These are phyloP conservation scores for Pichia rugopelliculosa DNA, from an alignment of 805 yeast species.

Conservation along the genomic window DNA sequence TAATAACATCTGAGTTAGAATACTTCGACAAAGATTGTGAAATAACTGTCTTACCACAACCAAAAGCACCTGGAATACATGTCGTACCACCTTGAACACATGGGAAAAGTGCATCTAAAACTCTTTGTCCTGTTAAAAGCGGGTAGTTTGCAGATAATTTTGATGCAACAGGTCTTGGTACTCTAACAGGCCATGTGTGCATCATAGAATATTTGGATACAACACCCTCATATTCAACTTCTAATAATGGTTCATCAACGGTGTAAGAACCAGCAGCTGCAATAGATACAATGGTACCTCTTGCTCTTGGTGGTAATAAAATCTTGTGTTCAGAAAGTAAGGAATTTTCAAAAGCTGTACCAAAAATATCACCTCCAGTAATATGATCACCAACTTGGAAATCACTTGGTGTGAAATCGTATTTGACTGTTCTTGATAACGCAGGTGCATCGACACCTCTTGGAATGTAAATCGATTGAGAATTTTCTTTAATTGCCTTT, in stretches of 20 bases:
- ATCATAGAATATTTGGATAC: slow-evolving; percentile 79
- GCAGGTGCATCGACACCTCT: slow-evolving; percentile 98
- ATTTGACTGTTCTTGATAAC: slow-evolving; percentile 70
- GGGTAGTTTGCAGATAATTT: slow-evolving; percentile 92
- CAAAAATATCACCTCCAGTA: slow-evolving; percentile 96
- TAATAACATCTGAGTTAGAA: slow-evolving; percentile 94
- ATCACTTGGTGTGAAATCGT: slow-evolving; percentile 76
- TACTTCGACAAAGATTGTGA: slow-evolving; percentile 75
- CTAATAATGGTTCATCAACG: slow-evolving; percentile 82
- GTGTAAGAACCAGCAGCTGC: slow-evolving; percentile 88
- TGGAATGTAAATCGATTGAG: slow-evolving; percentile 94
- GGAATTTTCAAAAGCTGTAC: slow-evolving; percentile 90
- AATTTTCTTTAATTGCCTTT: slow-evolving; percentile 78
- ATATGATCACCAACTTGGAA: slow-evolving; percentile 93
- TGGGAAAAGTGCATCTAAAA: slow-evolving; percentile 93
- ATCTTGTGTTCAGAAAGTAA: slow-evolving; percentile 88
- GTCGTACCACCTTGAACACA: slow-evolving; percentile 99
- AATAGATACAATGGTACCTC: slow-evolving; percentile 90
- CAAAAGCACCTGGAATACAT: slow-evolving; percentile 99
- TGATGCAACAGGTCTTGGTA: slow-evolving; percentile 97
- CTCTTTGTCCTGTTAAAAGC: slow-evolving; percentile 97
- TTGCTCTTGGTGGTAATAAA: slow-evolving; percentile 93
- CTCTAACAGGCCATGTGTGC: slow-evolving; percentile 99
- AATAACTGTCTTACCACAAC: slow-evolving; percentile 72
- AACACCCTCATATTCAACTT: slow-evolving; percentile 91